These are phyloP conservation scores for Penicillium macrosclerotiorum DNA, from an alignment of 495 filamentous ascomycete species.

Conservation along the genomic window DNA sequence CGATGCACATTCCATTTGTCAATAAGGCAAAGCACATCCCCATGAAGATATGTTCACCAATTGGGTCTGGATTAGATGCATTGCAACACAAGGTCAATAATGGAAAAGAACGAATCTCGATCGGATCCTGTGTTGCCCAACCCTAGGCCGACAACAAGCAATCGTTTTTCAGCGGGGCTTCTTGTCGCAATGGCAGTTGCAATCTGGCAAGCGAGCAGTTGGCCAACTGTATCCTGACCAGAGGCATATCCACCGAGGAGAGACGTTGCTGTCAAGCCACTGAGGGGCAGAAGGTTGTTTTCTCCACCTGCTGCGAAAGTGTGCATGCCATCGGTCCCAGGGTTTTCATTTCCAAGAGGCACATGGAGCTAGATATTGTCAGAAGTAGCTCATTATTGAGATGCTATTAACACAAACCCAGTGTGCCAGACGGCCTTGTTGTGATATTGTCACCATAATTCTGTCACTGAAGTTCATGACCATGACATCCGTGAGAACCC, in stretches of 20 bases:
- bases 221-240: conserved; percentile 78
- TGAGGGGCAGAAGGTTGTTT: conserved; percentile 67
- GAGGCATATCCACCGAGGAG: conserved; percentile 79
- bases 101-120: conserved; percentile 74
- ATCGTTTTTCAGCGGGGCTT: conserved; percentile 72
- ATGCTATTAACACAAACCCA: conserved; percentile 61
- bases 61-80: conserved; percentile 44
- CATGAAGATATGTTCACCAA: neutral
- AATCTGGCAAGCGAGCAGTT: conserved; percentile 85
- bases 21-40: neutral
- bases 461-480: conserved; percentile 80
- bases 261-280: conserved; percentile 81
- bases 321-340: conserved; percentile 49
- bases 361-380: conserved; percentile 72
- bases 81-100: conserved; percentile 76
- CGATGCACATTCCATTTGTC: no score
- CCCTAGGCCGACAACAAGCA: conserved; percentile 80
- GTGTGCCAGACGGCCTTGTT: conserved; percentile 81
- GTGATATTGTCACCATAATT: conserved; percentile 86
- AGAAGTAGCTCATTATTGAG: conserved; percentile 1
- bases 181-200: conserved; percentile 72
- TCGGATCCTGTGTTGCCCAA: conserved; percentile 61
- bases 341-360: conserved; percentile 67
- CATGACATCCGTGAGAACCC: conserved; percentile 68
- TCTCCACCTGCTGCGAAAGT: conserved; percentile 48